phyloP scores from a whole-genome alignment of 176 grass and related monocot species.

The Urochloa ruziziensis region DNA sequence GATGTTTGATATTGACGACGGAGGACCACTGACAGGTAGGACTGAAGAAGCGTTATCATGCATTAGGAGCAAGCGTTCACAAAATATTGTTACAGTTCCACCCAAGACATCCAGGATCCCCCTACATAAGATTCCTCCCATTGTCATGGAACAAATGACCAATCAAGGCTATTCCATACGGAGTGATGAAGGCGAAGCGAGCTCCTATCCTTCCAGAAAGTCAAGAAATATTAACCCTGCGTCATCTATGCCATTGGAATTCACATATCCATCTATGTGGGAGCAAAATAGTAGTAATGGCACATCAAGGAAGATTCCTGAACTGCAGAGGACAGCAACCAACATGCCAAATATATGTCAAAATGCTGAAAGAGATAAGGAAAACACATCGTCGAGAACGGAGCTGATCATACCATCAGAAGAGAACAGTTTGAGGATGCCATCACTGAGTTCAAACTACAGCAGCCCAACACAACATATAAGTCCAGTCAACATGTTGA shows the following conservation, averaged over 20 bases:
- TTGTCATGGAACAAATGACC: constrained; percentile 13
- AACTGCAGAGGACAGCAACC: not conserved
- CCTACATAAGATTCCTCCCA: not conserved
- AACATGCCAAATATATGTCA: not conserved
- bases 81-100: not conserved
- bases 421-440: not conserved
- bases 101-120: not conserved
- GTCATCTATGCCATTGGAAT: constrained; percentile 43
- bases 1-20: constrained; percentile 38
- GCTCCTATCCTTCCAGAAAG: constrained; percentile 4
- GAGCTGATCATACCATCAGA: constrained; percentile 9
- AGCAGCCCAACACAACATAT: not conserved
- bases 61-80: not conserved
- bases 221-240: not conserved
- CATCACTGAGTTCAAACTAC: constrained; percentile 1
- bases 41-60: constrained; percentile 2
- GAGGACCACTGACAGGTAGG: not conserved
- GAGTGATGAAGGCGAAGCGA: not conserved
- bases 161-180: not conserved
- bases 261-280: constrained; percentile 5
- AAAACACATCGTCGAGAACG: not conserved
- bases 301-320: constrained; percentile 9
- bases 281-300: not conserved
- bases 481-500: constrained; percentile 5
- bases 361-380: not conserved